Base-by-base conservation (phyloP, 768 basidiomycete genomes). In the Suillus subaureus region DNA sequence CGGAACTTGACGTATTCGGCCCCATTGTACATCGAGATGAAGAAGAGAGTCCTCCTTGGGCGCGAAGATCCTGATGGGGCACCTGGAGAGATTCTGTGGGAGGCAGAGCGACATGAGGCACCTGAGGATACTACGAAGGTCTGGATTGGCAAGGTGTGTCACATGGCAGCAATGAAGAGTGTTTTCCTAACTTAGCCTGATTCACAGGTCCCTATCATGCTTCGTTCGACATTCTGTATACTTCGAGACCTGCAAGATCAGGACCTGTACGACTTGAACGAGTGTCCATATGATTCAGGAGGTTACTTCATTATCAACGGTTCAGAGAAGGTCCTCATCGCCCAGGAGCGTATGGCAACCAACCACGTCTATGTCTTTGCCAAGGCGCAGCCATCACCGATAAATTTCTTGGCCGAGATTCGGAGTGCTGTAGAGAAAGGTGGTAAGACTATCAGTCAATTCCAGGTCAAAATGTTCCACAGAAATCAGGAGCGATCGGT, bases 241-340 rank as follows among this genome's bases (percentile, higher is more conserved):
- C 87, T 99, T 40, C 85, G 90, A 71, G 89, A 82, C 23, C 79
- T 98, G 40, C 84, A 85, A 69, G 93, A 96, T 58, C 85, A 87
- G 68, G 92, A 94, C 68, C 81, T 96, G 57, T 94, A 89, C 76
- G 93, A 96, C 72, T 80, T 99, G 70, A 98, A 97, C 74, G 97
- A 99, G 80, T 99, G 97, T 75, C 97, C 97, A 6, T 97, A 96
- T 73, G 97, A 99, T 78, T 95, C 96, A 45, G 97, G 97, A 77
- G 97, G 97, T 58, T 99, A 99, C 77, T 99, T 99, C 77, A 94
- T 99, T 74, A 98, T 99, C 81, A 99, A 98, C 71, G 97, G 97
- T 15, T 99, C 97, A 3, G 97, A 99, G 77, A 99, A 99, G 78
- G 97, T 99, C n/a, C 84, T 99, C 67, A 99, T 99, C 77, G 97